phyloP scores from a whole-genome alignment of 2,329 filamentous ascomycete species.

The Xylaria digitata region DNA sequence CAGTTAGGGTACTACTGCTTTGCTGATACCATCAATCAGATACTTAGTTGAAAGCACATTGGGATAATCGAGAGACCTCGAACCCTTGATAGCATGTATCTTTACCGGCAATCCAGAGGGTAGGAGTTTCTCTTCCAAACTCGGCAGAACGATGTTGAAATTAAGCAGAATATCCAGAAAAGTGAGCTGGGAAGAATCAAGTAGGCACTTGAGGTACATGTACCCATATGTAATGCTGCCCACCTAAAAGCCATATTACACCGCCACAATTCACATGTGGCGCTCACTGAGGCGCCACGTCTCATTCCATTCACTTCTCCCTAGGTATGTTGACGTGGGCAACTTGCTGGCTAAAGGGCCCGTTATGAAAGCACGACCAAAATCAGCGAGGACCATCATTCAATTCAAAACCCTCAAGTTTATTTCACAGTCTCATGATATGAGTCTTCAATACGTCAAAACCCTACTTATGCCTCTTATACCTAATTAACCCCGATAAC shows the following conservation, averaged over 20 bases:
- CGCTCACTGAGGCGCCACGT: slow-evolving; percentile 10
- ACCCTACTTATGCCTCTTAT: slow-evolving; percentile 8
- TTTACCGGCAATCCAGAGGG: background rate
- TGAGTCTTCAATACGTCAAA: background rate
- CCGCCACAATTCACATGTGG: slow-evolving; percentile 30
- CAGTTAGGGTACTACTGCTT: too few species aligned
- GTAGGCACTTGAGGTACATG: too few species aligned
- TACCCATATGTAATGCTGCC: background rate
- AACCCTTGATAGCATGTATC: background rate
- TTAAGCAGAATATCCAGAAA: too few species aligned
- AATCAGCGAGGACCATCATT: slow-evolving; percentile 7
- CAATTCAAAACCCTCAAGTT: background rate
- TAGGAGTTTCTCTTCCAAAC: background rate
- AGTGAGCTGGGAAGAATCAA: too few species aligned
- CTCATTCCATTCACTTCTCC: slow-evolving; percentile 34
- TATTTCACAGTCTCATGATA: background rate
- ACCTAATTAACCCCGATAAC: background rate
- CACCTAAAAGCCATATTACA: slow-evolving; percentile 14
- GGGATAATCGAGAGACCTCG: background rate
- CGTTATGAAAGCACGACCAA: slow-evolving; percentile 6
- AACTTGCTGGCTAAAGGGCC: slow-evolving; percentile 40
- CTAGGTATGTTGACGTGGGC: slow-evolving; percentile 37
- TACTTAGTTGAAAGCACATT: too few species aligned
- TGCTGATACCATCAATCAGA: too few species aligned
- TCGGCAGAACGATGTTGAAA: background rate